Evolutionary conservation across 2,329 filamentous ascomycete genomes (phyloP).

Genomic region (Trichophyton verrucosum): DNA sequence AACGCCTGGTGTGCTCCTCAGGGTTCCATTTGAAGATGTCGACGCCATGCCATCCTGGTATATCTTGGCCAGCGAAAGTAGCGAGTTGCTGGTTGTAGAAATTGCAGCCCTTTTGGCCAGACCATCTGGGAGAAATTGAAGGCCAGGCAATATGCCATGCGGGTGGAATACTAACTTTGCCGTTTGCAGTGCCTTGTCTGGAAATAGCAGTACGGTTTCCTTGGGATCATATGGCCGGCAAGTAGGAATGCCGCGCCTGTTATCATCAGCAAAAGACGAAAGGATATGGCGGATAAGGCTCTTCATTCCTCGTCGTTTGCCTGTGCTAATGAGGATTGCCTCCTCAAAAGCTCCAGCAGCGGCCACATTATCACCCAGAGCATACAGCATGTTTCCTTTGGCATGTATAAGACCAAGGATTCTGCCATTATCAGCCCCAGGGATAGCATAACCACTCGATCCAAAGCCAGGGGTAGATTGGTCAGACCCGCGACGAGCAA

Average conservation of each 20-base stretch:
- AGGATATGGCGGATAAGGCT: constrained; percentile 70
- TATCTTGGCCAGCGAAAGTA: constrained; percentile 91
- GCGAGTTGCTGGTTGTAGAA: constrained; percentile 87
- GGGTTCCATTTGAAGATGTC: constrained; percentile 43
- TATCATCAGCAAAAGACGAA: constrained; percentile 47
- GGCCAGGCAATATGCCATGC: constrained; percentile 64
- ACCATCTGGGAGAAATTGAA: constrained; percentile 58
- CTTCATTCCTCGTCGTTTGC: constrained; percentile 57
- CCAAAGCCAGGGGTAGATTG: constrained; percentile 46
- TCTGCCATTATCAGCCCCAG: constrained; percentile 78
- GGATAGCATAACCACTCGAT: constrained; percentile 71
- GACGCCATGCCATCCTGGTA: constrained; percentile 92
- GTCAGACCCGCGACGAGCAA: constrained; percentile 20
- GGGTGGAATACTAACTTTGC: constrained; percentile 69
- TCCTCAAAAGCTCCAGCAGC: constrained; percentile 90
- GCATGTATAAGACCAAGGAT: constrained; percentile 90
- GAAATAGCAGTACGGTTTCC: constrained; percentile 65
- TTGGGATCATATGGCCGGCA: constrained; percentile 23
- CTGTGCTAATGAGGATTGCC: constrained; percentile 77
- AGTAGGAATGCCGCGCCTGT: constrained; percentile 24
- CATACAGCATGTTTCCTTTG: constrained; percentile 97
- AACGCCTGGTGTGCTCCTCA: constrained; percentile 58
- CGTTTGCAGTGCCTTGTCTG: constrained; percentile 71
- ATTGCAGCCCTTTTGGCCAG: constrained; percentile 66
- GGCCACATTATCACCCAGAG: constrained; percentile 64